Conservation (phyloP, 768 basidiomycete species). For the Suillus subluteus region DNA sequence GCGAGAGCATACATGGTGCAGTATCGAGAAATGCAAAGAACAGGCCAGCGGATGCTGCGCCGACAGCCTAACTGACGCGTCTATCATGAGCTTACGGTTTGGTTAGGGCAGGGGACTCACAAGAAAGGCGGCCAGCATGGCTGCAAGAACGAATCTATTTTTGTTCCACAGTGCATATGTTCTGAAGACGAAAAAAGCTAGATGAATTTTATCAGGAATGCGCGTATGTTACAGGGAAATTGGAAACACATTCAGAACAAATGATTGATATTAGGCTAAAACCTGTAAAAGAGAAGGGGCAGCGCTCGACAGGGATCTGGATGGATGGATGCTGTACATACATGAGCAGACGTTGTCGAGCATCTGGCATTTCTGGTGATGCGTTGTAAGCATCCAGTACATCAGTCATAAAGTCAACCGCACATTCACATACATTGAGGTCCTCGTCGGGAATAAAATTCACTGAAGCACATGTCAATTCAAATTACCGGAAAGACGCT, state of each 20-base stretch:
- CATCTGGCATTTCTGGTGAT: neutral
- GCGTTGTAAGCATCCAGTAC: neutral
- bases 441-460: neutral
- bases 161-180: conserved; percentile 1
- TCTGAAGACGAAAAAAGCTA: neutral
- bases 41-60: neutral
- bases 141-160: neutral
- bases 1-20: too few species aligned
- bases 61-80: neutral
- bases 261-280: neutral
- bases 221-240: neutral
- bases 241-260: neutral
- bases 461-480: neutral
- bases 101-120: neutral
- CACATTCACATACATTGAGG: neutral
- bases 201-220: neutral
- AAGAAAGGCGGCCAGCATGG: neutral
- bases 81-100: neutral
- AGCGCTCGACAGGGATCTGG: neutral
- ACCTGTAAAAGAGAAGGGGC: neutral
- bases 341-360: neutral
- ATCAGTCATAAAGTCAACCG: too few species aligned
- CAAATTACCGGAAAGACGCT: too few species aligned
- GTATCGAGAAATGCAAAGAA: too few species aligned
- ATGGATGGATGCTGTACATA: neutral